Conservation (phyloP, 2,329 filamentous ascomycete species). For the Alternaria consortialis region DNA sequence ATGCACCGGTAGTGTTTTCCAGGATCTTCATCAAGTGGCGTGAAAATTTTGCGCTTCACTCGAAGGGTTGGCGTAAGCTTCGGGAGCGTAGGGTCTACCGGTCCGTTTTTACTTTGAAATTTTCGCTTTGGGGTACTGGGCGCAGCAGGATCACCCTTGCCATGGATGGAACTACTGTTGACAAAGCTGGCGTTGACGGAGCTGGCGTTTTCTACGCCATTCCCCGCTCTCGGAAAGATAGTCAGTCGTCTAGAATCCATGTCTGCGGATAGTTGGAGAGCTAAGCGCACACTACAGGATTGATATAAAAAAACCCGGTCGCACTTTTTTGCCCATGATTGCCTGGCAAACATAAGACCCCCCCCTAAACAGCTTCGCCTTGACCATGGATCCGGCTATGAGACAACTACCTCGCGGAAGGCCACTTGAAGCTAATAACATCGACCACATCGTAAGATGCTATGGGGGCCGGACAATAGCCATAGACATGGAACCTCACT, state of each 20-base stretch:
- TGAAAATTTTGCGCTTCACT: conserved; percentile 11
- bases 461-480: conserved; percentile 20
- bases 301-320: conserved; percentile 2
- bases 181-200: not conserved
- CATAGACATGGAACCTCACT: conserved; percentile 20
- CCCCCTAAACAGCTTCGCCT: not conserved
- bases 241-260: conserved; percentile 17
- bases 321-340: conserved; percentile 5
- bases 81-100: not conserved
- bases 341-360: conserved; percentile 1
- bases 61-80: not conserved
- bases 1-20: conserved; percentile 14
- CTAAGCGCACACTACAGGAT: conserved; percentile 3
- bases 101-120: not conserved
- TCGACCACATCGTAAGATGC: conserved; percentile 21
- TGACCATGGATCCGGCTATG: not conserved
- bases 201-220: conserved; percentile 2
- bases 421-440: conserved; percentile 18
- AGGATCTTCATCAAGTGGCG: conserved; percentile 11
- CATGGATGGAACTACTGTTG: not conserved
- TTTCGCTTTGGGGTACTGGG: conserved; percentile 6
- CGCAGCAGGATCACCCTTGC: not conserved
- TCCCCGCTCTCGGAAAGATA: conserved; percentile 17
- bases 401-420: conserved; percentile 5
- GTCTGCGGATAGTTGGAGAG: not conserved